Evolutionary conservation across 2,329 filamentous ascomycete species (phyloP).

Genomic region (Neodidymelliopsis sp.): DNA sequence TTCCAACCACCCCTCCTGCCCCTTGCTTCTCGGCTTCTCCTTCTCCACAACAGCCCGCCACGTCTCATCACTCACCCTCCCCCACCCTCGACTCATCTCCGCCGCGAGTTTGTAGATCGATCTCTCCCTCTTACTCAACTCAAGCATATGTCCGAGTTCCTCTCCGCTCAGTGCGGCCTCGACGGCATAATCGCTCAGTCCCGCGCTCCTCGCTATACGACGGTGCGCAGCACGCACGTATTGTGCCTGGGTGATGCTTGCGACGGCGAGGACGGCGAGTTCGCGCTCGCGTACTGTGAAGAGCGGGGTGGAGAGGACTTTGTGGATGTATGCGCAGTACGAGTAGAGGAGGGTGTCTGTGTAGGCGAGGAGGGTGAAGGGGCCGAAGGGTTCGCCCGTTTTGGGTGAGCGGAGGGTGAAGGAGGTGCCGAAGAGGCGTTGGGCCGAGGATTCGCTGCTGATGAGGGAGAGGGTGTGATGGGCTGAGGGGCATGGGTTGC

Average conservation of each 20-base stretch:
- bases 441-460: constrained; percentile 2
- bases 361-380: constrained; percentile 11
- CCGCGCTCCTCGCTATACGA: background rate
- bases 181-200: background rate
- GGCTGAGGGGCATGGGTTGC: constrained; percentile 5
- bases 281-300: constrained; percentile 8
- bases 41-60: constrained; percentile 1
- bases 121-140: background rate
- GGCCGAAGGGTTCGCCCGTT: constrained; percentile 6
- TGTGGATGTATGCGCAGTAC: constrained; percentile 14
- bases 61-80: constrained; percentile 1
- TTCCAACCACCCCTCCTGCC: constrained; percentile 10
- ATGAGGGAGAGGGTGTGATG: constrained; percentile 12
- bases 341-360: constrained; percentile 5
- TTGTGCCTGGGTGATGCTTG: background rate
- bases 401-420: constrained; percentile 7
- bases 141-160: background rate
- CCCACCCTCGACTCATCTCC: constrained; percentile 9
- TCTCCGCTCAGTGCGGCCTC: background rate
- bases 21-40: background rate
- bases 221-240: constrained; percentile 5
- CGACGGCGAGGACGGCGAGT: background rate
- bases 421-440: constrained; percentile 12
- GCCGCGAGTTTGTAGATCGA: constrained; percentile 1
- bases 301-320: background rate